Base-by-base conservation (phyloP, 129 eudicot species). In the Rutidosis leptorrhynchoides region DNA sequence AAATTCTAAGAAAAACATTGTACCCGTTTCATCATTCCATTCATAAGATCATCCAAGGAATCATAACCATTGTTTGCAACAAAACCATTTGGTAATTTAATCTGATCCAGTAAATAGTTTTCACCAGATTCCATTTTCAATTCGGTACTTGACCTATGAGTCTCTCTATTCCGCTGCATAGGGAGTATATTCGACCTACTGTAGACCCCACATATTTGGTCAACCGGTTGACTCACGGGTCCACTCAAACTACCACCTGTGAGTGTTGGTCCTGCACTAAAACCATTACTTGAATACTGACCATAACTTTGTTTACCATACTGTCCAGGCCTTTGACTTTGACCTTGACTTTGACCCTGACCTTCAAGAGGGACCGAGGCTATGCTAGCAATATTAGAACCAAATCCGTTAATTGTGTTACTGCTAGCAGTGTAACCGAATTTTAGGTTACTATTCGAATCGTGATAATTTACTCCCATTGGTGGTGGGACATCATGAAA, bases 21-120 rank as follows among this genome's bases (percentile, higher is more conserved):
- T 86, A 91, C 97, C 90, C 86, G 72, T 73, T 91, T 91, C 86
- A 87, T 79, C 92, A 87, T 80, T 26, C 84, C 87, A 42, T 77
- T 81, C 96, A 92, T 78, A 67, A 92, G 78, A 74, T 85, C 95
- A 78, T 88, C 98, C 82, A 92, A 77, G 48, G 98, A 77, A 64
- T 83, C 95, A 68, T 77, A 82, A 68, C 87, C 68, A 24, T 72
- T 78, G 42, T 70, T 78, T 62, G 75, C 83, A 61, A 46, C 76
- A 78, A 74, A 81, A 58, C 82, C 90, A 65, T 68, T 81, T 4
- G 68, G 80, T 59, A 66, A 48, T 77, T 86, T 85, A 3, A 62
- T 73, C 72, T 83, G 89, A 64, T 81, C 90, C 70, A 71, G 17
- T 17, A 77, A 33, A 48, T 78, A 83, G 57, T 81, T 83, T 57